Evolutionary conservation across 306 rosid genomes (phyloP).

Genomic region (Cucumis hystrix): DNA sequence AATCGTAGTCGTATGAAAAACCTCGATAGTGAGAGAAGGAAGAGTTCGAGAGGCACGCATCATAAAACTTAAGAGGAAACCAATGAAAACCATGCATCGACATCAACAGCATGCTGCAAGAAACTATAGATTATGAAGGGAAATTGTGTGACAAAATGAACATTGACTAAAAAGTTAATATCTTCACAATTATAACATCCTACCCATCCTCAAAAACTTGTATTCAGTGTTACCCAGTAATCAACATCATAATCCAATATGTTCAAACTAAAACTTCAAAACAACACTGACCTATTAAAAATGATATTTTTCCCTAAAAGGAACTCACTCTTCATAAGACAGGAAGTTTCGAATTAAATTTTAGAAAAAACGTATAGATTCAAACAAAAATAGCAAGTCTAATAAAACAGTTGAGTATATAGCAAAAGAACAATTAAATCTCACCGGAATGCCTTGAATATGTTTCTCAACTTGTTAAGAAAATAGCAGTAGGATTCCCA

Average conservation of each 20-base stretch:
- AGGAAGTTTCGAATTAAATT: not conserved
- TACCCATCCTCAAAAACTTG: not conserved
- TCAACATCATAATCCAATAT: not conserved
- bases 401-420: not conserved
- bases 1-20: not conserved
- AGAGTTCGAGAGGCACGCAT: not conserved
- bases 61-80: not conserved
- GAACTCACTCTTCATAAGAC: not conserved
- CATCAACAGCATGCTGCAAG: not conserved
- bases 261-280: not conserved
- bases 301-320: not conserved
- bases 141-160: too few relatives aligned
- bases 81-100: not conserved
- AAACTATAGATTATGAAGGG: not conserved
- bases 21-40: not conserved
- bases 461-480: conserved; percentile 19
- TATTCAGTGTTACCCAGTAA: not conserved
- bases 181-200: not conserved
- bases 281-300: not conserved
- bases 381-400: not conserved
- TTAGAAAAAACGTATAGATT: not conserved
- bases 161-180: not conserved
- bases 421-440: not conserved
- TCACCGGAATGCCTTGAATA: not conserved
- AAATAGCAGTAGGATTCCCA: conserved; percentile 80